Conservation (phyloP, 257 asterid genomes). For the Solanum chilense region DNA sequence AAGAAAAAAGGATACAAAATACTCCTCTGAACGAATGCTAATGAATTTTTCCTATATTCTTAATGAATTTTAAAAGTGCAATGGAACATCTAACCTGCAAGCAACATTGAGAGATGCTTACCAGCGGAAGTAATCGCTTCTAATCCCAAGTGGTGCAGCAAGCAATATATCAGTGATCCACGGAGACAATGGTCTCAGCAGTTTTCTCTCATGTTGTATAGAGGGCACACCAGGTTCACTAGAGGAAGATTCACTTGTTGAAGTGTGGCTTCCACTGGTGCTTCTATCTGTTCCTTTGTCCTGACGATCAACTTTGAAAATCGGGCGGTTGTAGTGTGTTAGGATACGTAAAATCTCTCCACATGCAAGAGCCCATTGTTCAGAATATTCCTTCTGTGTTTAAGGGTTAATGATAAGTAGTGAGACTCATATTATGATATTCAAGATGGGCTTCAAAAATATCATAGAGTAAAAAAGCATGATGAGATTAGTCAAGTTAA, state of each 20-base stretch:
- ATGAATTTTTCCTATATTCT: not conserved
- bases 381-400: constrained; percentile 80
- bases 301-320: constrained; percentile 64
- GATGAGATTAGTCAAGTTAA: not conserved
- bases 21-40: not conserved
- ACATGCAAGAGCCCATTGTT: constrained; percentile 99
- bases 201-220: constrained; percentile 65
- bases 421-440: not conserved
- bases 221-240: constrained; percentile 41
- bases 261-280: constrained; percentile 62
- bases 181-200: constrained; percentile 84
- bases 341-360: constrained; percentile 92
- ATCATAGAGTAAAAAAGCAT: not conserved
- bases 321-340: constrained; percentile 93
- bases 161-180: constrained; percentile 97
- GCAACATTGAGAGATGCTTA: constrained; percentile 18
- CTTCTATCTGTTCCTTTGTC: constrained; percentile 63
- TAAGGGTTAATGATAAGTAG: constrained; percentile 3
- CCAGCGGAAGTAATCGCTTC: constrained; percentile 99
- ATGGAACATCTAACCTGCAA: not conserved
- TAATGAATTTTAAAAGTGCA: not conserved
- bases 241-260: constrained; percentile 49
- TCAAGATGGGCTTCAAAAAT: not conserved
- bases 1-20: not conserved
- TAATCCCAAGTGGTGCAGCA: constrained; percentile 89